Evolutionary conservation across 164 flowering plant genomes (phyloP).

Genomic region (Chimonanthus salicifolius): DNA sequence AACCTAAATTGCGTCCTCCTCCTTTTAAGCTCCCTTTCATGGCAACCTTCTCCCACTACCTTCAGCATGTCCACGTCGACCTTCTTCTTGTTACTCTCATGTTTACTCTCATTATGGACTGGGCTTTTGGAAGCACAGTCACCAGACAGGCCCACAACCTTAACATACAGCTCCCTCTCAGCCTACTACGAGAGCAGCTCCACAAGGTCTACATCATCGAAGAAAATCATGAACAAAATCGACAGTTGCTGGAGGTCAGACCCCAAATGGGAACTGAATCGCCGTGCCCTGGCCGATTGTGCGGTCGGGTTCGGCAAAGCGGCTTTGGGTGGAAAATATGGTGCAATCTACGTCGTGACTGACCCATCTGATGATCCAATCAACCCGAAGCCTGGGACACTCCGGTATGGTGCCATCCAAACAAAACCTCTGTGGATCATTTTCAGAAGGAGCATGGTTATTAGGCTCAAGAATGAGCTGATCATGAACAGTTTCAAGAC

Average conservation of each 20-base stretch:
- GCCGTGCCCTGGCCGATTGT: constrained; percentile 23
- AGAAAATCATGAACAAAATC: constrained; percentile 17
- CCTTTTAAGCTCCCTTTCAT: neutral
- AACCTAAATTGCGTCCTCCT: constrained; percentile 4
- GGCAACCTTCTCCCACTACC: neutral
- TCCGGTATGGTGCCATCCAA: constrained; percentile 29
- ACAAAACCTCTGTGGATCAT: constrained; percentile 28
- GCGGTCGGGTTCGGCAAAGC: constrained; percentile 27
- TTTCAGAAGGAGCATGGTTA: constrained; percentile 23
- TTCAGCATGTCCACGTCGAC: constrained; percentile 21
- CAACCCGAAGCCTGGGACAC: constrained; percentile 29
- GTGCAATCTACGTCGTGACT: constrained; percentile 19
- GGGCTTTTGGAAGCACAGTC: constrained; percentile 13
- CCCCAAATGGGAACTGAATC: constrained; percentile 21
- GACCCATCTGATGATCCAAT: constrained; percentile 21
- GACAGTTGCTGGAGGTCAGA: constrained; percentile 24
- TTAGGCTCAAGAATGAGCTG: constrained; percentile 23
- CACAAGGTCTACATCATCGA: neutral
- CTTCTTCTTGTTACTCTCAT: constrained; percentile 15
- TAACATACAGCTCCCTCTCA: neutral
- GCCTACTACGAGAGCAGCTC: neutral
- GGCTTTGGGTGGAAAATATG: constrained; percentile 23
- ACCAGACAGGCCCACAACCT: neutral
- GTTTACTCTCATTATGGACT: constrained; percentile 16
- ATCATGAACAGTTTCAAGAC: constrained; percentile 29